Base-by-base conservation (phyloP, 331 rosid species). In the Rosa hybrid region DNA sequence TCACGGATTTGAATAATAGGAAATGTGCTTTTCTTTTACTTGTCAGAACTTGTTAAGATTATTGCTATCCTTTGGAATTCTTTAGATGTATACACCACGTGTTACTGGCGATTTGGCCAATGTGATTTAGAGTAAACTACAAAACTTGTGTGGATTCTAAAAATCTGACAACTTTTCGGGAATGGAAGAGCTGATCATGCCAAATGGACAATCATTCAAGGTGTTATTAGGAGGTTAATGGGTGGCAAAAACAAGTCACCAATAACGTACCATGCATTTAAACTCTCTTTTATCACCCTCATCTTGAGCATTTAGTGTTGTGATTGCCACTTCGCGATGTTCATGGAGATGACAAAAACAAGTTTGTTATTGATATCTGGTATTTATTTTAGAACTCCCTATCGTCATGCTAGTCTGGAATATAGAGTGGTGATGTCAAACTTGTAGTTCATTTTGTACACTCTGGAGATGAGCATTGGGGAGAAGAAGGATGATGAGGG, bases 61-160 rank as follows among this genome's bases (percentile, higher is more conserved):
- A 77, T 68, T 14, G 17, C 17, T 45, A 42, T 68, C 72, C n/a
- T 23, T 49, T n/a, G 54, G 42, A 70, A 60, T 68, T 68, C 70
- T 46, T 68, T 23, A 57, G 41, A 14, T 46, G 74, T 64, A 50
- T 41, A 48, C 57, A 38, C 49, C 60, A 7, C 0, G 21, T 60
- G 73, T 79, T 34, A 2, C 30, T 39, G 27, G 60, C 2, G 1
- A 23, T 74, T 74, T 83, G 80, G 83, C 50, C 51, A 42, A 20
- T 59, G 63, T n/a, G n/a, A 59, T 27, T 74, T 45, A 65, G 64
- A 45, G 48, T 7, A 68, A 27, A 30, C 68, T 54, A 9, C 60
- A 59, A 73, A 8, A 34, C 57, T 72, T 72, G 48, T 73, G 38
- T 34, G 42, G 39, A 51, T 39, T 57, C 20, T 70, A 73, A 67